Base-by-base conservation (phyloP, 2,329 filamentous ascomycete species). In the Colletotrichum sidae region DNA sequence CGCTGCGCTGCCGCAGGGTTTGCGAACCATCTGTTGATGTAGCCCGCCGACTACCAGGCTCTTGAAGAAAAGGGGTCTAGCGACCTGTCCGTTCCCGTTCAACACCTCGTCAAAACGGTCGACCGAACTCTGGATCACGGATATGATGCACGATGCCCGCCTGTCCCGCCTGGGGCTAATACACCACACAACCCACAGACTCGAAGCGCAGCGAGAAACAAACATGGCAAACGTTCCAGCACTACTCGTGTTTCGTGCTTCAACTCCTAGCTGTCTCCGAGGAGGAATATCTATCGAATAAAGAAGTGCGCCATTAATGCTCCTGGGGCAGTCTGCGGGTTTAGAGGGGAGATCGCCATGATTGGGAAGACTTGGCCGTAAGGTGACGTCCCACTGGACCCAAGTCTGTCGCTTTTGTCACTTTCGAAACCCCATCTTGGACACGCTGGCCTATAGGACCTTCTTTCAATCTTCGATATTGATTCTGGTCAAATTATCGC, bases 111-210 rank as follows among this genome's bases (percentile, higher is more conserved):
- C 47, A 51, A 61, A 65, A 65, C 62, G 41, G 46, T 61, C 51
- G 51, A 65, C 51, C 41, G 52, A 65, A 65, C 57, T 61, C 52
- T 65, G 47, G 52, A 47, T 49, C 46, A 10, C 47, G 58, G 38
- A 41, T 11, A 50, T 39, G 17, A 60, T 65, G 56, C 51, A 60
- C 38, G 33, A 60, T 55, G 45, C 37, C 34, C 44, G 47, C 33
- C 37, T 55, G 47, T 47, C 45, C 56, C 50, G 45, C 41, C 52
- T 44, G 25, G 25, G 25, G 25, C 44, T 15, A 17, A 17, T 10
- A 44, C 38, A 41, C 55, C 35, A 44, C 42, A 44, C 4, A 25
- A 44, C 52, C 54, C 61, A 55, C 61, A 55, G 39, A 52, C 57
- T 41, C 57, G 38, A 50, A 50, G 25, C 57, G 38, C 42, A 50